Evolutionary conservation across 176 grass and related monocot genomes (phyloP).

Genomic region (Otatea glauca): DNA sequence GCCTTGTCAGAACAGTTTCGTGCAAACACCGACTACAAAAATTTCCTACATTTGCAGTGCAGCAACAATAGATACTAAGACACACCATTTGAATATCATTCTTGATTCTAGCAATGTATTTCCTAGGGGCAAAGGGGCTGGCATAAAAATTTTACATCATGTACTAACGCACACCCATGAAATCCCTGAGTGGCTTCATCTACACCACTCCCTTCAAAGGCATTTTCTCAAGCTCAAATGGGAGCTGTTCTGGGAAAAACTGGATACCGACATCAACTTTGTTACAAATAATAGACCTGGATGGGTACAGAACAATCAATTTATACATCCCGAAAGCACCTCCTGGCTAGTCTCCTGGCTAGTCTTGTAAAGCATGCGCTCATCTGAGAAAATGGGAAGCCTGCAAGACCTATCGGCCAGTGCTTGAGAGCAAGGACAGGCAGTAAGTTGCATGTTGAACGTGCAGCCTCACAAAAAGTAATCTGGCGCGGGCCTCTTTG

Average conservation of each 20-base stretch:
- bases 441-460: neutral
- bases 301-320: slow-evolving; percentile 32
- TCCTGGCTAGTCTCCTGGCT: slow-evolving; percentile 42
- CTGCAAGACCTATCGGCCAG: slow-evolving; percentile 14
- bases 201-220: slow-evolving; percentile 38
- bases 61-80: neutral
- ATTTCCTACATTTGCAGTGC: slow-evolving; percentile 37
- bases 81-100: slow-evolving; percentile 23
- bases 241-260: slow-evolving; percentile 38
- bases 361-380: slow-evolving; percentile 11
- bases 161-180: slow-evolving; percentile 12
- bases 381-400: slow-evolving; percentile 39
- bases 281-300: slow-evolving; percentile 57
- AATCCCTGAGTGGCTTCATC: slow-evolving; percentile 39
- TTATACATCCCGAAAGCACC: slow-evolving; percentile 50
- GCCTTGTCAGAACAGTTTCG: neutral
- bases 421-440: slow-evolving; percentile 16
- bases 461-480: slow-evolving; percentile 76
- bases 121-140: neutral
- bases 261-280: slow-evolving; percentile 28
- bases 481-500: slow-evolving; percentile 91
- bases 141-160: slow-evolving; percentile 52
- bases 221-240: slow-evolving; percentile 56
- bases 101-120: slow-evolving; percentile 28
- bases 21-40: slow-evolving; percentile 29